Evolutionary conservation across 768 basidiomycete species (phyloP).

Genomic region (Pisolithus tinctorius): DNA sequence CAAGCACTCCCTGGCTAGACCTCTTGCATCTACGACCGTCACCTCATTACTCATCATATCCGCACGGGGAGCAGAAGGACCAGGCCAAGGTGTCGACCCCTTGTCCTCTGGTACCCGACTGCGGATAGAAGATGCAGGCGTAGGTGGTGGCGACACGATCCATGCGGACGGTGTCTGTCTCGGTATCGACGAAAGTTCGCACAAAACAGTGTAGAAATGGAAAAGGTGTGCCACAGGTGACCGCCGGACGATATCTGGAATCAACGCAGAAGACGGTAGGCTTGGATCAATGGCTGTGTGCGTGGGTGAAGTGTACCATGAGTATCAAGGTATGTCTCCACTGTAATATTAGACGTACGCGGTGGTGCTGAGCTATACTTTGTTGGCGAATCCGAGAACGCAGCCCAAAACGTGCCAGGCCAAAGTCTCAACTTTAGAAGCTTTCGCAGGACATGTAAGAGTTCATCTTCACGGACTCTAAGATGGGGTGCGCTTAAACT

Average conservation of each 20-base stretch:
- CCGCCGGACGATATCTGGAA: constrained; percentile 66
- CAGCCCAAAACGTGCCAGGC: constrained; percentile 73
- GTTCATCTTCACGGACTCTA: constrained; percentile 83
- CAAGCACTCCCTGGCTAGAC: constrained; percentile 60
- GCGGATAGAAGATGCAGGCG: neutral
- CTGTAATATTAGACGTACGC: constrained; percentile 31
- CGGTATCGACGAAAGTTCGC: constrained; percentile 72
- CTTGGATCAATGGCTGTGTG: constrained; percentile 34
- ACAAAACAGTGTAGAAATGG: constrained; percentile 75
- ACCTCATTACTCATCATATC: constrained; percentile 10
- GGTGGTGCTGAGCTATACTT: constrained; percentile 49
- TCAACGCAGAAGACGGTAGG: constrained; percentile 44
- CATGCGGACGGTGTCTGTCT: constrained; percentile 63
- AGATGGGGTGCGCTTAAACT: neutral
- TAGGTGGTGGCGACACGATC: constrained; percentile 29
- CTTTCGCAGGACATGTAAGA: constrained; percentile 77
- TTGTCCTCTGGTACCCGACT: constrained; percentile 7
- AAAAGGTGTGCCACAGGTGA: constrained; percentile 82
- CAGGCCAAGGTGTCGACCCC: constrained; percentile 8
- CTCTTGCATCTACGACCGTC: constrained; percentile 57
- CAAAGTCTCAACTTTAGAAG: constrained; percentile 67
- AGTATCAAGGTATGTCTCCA: neutral
- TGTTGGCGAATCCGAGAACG: constrained; percentile 59
- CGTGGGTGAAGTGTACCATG: neutral
- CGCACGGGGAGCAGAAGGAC: constrained; percentile 16